Evolutionary conservation across 2,329 filamentous ascomycete species (phyloP).

Genomic region (Penicillium vulpinum): DNA sequence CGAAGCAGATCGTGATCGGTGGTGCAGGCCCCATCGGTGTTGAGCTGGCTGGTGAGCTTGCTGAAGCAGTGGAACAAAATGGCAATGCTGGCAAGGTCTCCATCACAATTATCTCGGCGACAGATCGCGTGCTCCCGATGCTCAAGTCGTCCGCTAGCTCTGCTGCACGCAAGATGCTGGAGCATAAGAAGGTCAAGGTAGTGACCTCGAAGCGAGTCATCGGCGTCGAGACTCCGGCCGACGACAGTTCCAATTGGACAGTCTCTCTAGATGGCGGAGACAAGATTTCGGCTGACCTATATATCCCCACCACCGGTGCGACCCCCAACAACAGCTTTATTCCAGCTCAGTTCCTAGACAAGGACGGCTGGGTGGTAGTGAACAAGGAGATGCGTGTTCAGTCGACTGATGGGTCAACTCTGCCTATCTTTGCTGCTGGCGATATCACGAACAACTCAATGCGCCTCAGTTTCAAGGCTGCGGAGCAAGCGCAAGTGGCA

Average conservation of each 20-base stretch:
- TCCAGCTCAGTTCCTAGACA: slow-evolving; percentile 48
- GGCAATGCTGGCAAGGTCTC: slow-evolving; percentile 35
- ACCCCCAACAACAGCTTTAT: slow-evolving; percentile 56
- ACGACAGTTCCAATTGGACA: slow-evolving; percentile 41
- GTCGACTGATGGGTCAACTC: slow-evolving; percentile 8
- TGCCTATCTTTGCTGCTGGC: slow-evolving; percentile 33
- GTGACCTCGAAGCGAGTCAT: slow-evolving; percentile 35
- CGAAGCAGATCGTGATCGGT: slow-evolving; percentile 49
- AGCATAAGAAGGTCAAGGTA: slow-evolving; percentile 50
- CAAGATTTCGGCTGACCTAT: slow-evolving; percentile 51
- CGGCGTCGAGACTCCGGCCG: slow-evolving; percentile 34
- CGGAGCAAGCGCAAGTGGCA: slow-evolving; percentile 28
- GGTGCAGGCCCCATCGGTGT: slow-evolving; percentile 53
- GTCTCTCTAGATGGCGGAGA: slow-evolving; percentile 50
- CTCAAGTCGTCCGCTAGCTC: slow-evolving; percentile 34
- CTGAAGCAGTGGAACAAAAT: slow-evolving; percentile 35
- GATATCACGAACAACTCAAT: slow-evolving; percentile 33
- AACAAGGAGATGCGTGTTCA: slow-evolving; percentile 39
- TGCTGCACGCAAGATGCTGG: slow-evolving; percentile 49
- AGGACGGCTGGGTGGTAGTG: slow-evolving; percentile 51
- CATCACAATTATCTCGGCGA: slow-evolving; percentile 42
- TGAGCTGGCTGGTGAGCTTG: slow-evolving; percentile 53
- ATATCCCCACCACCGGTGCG: slow-evolving; percentile 55
- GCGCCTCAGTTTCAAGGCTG: slow-evolving; percentile 29
- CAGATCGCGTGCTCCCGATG: slow-evolving; percentile 27